A percentile compares a stretch with the other conserved stretches of the same genome.
phyloP scores from a whole-genome alignment of 2,329 filamentous ascomycete species.

The Aspergillus clavatus region DNA sequence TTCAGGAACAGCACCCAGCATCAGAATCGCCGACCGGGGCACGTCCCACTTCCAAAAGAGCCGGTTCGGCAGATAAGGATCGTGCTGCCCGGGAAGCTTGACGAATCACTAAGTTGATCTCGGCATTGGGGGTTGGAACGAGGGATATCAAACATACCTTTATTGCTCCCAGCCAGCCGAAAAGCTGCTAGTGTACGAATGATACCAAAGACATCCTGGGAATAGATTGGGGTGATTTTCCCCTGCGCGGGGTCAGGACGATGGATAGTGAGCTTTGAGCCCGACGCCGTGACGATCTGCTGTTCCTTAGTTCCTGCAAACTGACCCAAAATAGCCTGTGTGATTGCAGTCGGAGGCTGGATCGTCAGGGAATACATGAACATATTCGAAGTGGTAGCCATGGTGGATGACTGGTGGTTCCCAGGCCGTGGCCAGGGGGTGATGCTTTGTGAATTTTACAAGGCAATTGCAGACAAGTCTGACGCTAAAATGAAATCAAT shows the following conservation, averaged over 20 bases:
- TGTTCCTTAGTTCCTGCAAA: constrained; percentile 96
- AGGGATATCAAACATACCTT: constrained; percentile 65
- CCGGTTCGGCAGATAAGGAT: constrained; percentile 31
- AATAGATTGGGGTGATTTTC: constrained; percentile 78
- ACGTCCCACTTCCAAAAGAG: constrained; percentile 28
- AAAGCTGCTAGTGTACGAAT: constrained; percentile 86
- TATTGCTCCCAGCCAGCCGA: constrained; percentile 84
- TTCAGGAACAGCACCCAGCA: constrained; percentile 26
- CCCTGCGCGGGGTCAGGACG: constrained; percentile 80
- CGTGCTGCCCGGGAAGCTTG: constrained; percentile 56
- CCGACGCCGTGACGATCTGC: constrained; percentile 90
- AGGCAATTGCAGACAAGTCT: constrained; percentile 26
- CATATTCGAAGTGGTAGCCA: constrained; percentile 98
- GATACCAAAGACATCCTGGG: constrained; percentile 94
- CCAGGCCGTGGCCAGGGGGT: constrained; percentile 13
- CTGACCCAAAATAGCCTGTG: constrained; percentile 87
- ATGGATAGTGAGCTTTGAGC: constrained; percentile 81
- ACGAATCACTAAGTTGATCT: constrained; percentile 66
- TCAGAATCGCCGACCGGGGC: constrained; percentile 32
- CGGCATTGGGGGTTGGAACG: constrained; percentile 21
- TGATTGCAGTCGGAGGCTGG: constrained; percentile 83
- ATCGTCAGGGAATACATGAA: constrained; percentile 98
- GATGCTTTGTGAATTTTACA: constrained; percentile 14
- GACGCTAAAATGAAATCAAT: constrained; percentile 27
- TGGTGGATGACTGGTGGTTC: constrained; percentile 45